Conservation (phyloP, 148 eudicot genomes). For the Fallopia convolvulus region DNA sequence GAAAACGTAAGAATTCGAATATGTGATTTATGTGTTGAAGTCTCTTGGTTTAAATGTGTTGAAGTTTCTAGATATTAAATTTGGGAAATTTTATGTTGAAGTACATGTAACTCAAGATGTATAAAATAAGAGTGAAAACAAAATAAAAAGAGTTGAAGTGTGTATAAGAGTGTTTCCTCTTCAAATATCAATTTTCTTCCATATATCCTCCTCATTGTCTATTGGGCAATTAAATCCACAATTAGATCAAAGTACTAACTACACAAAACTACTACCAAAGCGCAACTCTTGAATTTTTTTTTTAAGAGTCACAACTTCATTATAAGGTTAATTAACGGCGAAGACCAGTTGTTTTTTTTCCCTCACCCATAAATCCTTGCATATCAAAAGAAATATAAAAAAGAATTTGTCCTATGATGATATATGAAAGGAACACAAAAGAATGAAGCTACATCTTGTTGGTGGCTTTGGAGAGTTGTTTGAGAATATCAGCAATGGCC, state of each 20-base stretch:
- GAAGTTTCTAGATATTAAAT: too few species aligned
- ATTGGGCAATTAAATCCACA: too few species aligned
- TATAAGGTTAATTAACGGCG: background rate
- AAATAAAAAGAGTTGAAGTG: too few species aligned
- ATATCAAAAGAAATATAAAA: background rate
- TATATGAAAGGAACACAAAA: background rate
- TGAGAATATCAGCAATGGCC: slow-evolving; percentile 43
- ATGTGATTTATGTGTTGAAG: too few species aligned
- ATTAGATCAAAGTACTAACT: background rate
- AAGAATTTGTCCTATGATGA: background rate
- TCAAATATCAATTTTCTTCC: too few species aligned
- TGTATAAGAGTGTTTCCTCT: too few species aligned
- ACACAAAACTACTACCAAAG: background rate
- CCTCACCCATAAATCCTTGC: background rate
- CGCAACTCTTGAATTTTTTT: background rate
- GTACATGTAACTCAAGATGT: too few species aligned
- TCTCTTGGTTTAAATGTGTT: too few species aligned
- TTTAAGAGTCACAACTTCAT: background rate
- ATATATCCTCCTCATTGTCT: too few species aligned
- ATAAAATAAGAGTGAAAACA: too few species aligned
- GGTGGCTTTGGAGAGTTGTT: slow-evolving; percentile 33
- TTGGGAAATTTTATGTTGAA: too few species aligned
- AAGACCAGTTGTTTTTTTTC: background rate
- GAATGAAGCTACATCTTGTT: slow-evolving; percentile 4
- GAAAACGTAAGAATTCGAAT: too few species aligned